Evolutionary conservation across 306 rosid species (phyloP).

Genomic region (Gillenia trifoliata): DNA sequence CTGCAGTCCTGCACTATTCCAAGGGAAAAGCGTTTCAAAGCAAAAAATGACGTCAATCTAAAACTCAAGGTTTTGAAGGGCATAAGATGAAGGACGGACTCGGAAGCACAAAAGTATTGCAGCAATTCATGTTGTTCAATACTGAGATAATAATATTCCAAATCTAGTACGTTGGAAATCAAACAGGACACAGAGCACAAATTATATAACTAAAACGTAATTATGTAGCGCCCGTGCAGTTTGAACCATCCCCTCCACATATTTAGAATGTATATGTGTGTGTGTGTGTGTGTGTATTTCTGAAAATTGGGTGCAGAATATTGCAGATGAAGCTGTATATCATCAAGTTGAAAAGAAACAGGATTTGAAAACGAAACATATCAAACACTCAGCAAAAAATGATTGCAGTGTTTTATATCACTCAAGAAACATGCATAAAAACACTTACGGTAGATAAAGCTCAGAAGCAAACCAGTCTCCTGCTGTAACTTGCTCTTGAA

Average conservation of each 20-base stretch:
- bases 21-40: neutral
- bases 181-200: neutral
- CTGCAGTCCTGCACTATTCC: constrained; percentile 2
- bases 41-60: too few species aligned
- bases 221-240: too few species aligned
- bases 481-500: too few species aligned
- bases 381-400: too few species aligned
- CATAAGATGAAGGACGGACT: neutral
- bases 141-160: neutral
- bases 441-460: neutral
- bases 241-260: too few species aligned
- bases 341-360: too few species aligned
- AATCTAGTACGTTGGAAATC: neutral
- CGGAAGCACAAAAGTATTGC: neutral
- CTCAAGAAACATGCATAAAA: neutral
- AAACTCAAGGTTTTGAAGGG: neutral
- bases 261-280: too few species aligned
- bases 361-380: too few species aligned
- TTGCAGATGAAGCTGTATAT: too few species aligned
- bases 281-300: too few species aligned
- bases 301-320: too few species aligned
- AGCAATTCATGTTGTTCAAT: neutral
- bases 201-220: neutral
- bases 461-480: neutral
- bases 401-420: too few species aligned